Evolutionary conservation across 495 filamentous ascomycete genomes (phyloP).

Genomic region (Diplogelasinospora grovesii): DNA sequence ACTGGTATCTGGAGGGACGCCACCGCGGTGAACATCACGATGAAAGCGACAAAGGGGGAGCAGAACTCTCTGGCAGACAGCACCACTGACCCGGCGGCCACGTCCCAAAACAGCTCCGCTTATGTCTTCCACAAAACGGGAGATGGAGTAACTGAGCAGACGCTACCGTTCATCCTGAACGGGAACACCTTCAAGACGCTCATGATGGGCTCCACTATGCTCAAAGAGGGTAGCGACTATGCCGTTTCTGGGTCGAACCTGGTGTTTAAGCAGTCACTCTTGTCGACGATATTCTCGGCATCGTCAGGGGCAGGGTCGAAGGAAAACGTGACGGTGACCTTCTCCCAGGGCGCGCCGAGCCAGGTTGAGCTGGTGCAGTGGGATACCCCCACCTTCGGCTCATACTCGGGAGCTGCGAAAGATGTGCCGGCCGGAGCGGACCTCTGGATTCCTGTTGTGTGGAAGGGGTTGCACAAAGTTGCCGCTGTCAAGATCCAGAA

Average conservation of each 20-base stretch:
- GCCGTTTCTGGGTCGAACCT: constrained; percentile 37
- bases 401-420: constrained; percentile 33
- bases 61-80: constrained; percentile 49
- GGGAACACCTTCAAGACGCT: constrained; percentile 48
- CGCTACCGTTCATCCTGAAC: constrained; percentile 45
- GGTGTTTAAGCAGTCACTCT: constrained; percentile 42
- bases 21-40: constrained; percentile 39
- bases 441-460: constrained; percentile 45
- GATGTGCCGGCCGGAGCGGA: constrained; percentile 37
- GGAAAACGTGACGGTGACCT: constrained; percentile 46
- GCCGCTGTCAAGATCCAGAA: constrained; percentile 50
- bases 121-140: constrained; percentile 51
- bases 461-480: constrained; percentile 39
- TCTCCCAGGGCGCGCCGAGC: constrained; percentile 43
- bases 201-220: constrained; percentile 26
- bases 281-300: constrained; percentile 35
- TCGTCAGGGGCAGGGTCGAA: constrained; percentile 36
- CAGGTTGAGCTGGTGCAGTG: constrained; percentile 45
- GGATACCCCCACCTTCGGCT: constrained; percentile 36
- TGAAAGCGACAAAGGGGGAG: constrained; percentile 36
- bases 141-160: constrained; percentile 33
- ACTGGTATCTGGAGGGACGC: constrained; percentile 45
- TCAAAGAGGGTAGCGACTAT: constrained; percentile 39
- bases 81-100: constrained; percentile 40
- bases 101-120: constrained; percentile 42